Evolutionary conservation across 257 asterid species (phyloP).

Genomic region (Solanum etuberosum): DNA sequence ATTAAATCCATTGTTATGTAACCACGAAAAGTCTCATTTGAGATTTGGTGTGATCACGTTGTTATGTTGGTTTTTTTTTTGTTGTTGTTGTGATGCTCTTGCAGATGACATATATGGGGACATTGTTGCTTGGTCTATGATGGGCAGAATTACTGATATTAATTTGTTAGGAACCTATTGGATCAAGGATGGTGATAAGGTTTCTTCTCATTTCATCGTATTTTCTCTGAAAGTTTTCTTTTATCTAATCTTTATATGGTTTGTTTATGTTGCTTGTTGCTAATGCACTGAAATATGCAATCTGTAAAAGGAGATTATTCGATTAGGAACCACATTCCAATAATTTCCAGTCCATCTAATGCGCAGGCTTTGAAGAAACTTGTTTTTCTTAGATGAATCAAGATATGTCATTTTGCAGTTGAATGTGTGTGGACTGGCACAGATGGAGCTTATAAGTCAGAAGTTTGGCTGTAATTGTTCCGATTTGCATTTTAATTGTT

Average conservation of each 20-base stretch:
- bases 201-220: constrained; percentile 8
- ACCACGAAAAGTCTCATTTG: not conserved
- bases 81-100: not conserved
- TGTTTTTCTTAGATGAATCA: not conserved
- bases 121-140: constrained; percentile 67
- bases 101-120: constrained; percentile 77
- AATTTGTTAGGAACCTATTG: constrained; percentile 41
- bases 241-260: not conserved
- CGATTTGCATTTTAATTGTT: not conserved
- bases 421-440: not conserved
- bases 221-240: not conserved
- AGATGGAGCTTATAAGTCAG: not conserved
- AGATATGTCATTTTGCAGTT: not conserved
- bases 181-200: constrained; percentile 79
- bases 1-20: not conserved
- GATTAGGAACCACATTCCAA: not conserved
- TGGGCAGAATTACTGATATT: constrained; percentile 39
- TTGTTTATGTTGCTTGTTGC: not conserved
- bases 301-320: not conserved
- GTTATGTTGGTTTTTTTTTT: not conserved
- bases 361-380: not conserved
- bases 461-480: not conserved
- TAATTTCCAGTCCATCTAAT: not conserved
- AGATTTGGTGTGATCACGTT: not conserved
- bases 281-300: not conserved